These are phyloP conservation scores for Parathielavia hyrcaniae DNA, from an alignment of 495 filamentous ascomycete species.

Conservation along the genomic window DNA sequence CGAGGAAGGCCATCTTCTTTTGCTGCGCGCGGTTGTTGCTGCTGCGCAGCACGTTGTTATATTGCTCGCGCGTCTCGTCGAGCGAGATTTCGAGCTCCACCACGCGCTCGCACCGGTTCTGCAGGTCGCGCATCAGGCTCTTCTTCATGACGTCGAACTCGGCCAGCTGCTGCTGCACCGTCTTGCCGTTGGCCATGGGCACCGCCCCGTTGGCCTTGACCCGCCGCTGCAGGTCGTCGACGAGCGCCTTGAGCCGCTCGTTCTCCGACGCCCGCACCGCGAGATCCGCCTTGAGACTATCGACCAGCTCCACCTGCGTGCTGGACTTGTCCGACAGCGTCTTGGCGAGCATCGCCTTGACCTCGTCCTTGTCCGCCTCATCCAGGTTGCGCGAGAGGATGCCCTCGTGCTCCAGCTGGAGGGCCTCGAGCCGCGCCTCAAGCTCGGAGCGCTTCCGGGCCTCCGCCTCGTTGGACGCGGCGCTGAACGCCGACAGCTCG, in stretches of 20 bases:
- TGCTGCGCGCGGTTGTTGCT: constrained; percentile 97
- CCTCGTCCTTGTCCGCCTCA: constrained; percentile 71
- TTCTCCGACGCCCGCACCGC: constrained; percentile 68
- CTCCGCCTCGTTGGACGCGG: constrained; percentile 54
- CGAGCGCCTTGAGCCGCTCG: constrained; percentile 60
- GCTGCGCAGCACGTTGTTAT: constrained; percentile 91
- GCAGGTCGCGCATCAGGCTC: constrained; percentile 94
- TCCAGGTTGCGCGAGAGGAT: constrained; percentile 72
- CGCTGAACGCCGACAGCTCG: constrained; percentile 65
- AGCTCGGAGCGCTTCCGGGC: constrained; percentile 62
- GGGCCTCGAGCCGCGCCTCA: constrained; percentile 61
- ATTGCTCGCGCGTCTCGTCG: constrained; percentile 95
- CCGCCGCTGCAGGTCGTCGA: constrained; percentile 70
- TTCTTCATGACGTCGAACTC: constrained; percentile 99
- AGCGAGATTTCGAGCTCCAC: constrained; percentile 96
- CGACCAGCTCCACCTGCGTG: constrained; percentile 58
- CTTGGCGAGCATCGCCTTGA: constrained; percentile 71
- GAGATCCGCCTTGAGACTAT: constrained; percentile 68
- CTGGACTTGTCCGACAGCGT: constrained; percentile 68
- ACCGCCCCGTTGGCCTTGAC: constrained; percentile 52
- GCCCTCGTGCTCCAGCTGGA: constrained; percentile 77
- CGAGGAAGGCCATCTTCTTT: constrained; percentile 99
- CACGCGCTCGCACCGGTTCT: constrained; percentile 95
- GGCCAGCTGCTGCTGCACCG: constrained; percentile 92
- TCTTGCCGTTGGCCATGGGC: constrained; percentile 70